Base-by-base conservation (phyloP, 352 stramenopile genomes). In the Aphanomyces astaci region DNA sequence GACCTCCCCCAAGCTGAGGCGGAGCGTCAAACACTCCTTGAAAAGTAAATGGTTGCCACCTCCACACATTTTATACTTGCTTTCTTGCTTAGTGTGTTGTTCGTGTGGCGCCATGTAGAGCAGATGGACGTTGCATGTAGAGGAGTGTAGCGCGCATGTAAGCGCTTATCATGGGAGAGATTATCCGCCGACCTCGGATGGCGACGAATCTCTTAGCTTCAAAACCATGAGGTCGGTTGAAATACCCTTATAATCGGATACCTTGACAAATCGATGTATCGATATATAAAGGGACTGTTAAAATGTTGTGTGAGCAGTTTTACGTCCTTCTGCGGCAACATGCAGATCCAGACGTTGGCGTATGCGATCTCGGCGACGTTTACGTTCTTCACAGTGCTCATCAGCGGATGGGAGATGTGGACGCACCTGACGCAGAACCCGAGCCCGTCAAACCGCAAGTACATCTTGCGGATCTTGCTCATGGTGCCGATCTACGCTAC, bases 401-500 rank as follows among this genome's bases (percentile, higher is more conserved):
- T 94, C 19, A 91, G 81, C 24, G 87, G 85, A 2, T 93, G 85
- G 87, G 80, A 93, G 63, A 93, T 95, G 71, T 95, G 85, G 85
- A 94, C 85, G 69, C 87, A 95, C 69, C 63, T 95, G 60, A 76
- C 92, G 56, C 91, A 91, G 74, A 95, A 95, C 72, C 87, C 85
- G 66, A 83, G 80, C 63, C 75, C 84, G 4, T 70, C 78, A 36
- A 90, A 92, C 74, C 85, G 87, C 74, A 96, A 93, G 77, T 88
- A 96, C 67, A 90, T 98, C 57, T 90, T 98, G 72, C 87, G 92
- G 39, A 98, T 98, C 59, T 73, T 98, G 24, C 88, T 96, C 69
- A 97, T 98, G 91, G 89, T 98, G 30, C 91, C 92, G 19, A 92
- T 97, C 64, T 97, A 97, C 82, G 89, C 79, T 28, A 76, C 97